Conservation (phyloP, 768 basidiomycete species). For the Kwoniella bestiolae region DNA sequence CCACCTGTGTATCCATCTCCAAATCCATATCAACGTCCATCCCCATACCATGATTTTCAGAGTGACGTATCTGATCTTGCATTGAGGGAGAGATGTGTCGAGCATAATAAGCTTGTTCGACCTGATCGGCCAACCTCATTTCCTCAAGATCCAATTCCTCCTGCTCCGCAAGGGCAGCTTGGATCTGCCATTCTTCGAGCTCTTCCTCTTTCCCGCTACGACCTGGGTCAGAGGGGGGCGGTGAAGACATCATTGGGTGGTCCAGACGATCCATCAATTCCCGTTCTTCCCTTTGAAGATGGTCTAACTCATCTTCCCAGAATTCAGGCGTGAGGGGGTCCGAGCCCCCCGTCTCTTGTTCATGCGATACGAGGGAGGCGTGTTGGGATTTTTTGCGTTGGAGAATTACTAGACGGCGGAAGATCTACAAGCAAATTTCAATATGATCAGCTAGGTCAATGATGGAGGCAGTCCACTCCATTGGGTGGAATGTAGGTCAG, state of each 20-base stretch:
- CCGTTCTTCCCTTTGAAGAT: slow-evolving; percentile 12
- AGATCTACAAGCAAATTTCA: slow-evolving; percentile 42
- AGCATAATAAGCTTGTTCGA: slow-evolving; percentile 30
- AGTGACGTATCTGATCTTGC: not conserved
- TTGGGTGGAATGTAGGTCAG: not conserved
- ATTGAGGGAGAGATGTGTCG: not conserved
- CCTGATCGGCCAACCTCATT: slow-evolving; percentile 27
- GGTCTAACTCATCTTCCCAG: slow-evolving; percentile 40
- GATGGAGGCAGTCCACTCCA: too few species aligned
- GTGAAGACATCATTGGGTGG: too few species aligned
- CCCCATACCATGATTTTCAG: not conserved
- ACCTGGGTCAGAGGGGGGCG: not conserved
- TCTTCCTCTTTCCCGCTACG: slow-evolving; percentile 18
- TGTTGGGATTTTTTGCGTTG: slow-evolving; percentile 36
- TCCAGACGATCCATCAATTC: slow-evolving; percentile 10
- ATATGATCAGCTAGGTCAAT: not conserved
- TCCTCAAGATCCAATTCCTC: slow-evolving; percentile 43
- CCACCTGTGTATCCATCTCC: slow-evolving; percentile 31
- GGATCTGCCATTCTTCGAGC: slow-evolving; percentile 32
- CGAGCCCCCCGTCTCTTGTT: slow-evolving; percentile 41
- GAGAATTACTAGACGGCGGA: slow-evolving; percentile 41
- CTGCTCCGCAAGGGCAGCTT: slow-evolving; percentile 24
- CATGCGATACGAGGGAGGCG: slow-evolving; percentile 34
- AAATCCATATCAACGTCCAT: slow-evolving; percentile 22
- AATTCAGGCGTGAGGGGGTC: slow-evolving; percentile 39